Evolutionary conservation across 2,329 filamentous ascomycete species (phyloP), one percentile per base, ranked within the genome.

Genomic region (Phoma sp.): DNA sequence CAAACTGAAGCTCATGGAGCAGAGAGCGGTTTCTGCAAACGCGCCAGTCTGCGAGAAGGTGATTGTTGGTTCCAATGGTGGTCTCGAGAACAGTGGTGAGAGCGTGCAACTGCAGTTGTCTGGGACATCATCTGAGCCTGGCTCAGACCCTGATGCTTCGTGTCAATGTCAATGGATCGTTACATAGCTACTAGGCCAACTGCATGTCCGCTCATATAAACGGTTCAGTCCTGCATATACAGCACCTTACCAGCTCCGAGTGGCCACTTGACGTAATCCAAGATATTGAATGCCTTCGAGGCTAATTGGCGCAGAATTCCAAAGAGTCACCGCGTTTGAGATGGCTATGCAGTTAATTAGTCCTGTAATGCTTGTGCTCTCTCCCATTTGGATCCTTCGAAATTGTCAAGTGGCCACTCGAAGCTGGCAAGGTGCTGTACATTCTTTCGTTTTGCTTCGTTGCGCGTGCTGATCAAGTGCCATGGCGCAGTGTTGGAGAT

Each of bases 1-100:
- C 49, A 53, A 52, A n/a, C 7, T 70, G 24, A 64, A 66, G 36
- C 48, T 72, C 10, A 45, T 58, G 10, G 69, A 72, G 47, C 52
- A 63, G 14, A 57, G 53, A 27, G n/a, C 35, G n/a, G 45, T 58
- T 7, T 53, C 60, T 14, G 59, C 51, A 3, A 64, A 57, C 24
- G 44, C 23, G 1, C 60, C 68, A 6, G 68, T 65, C 30, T 70
- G 67, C 40, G 55, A 65, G 41, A 66, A 60, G 32, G 53, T 52
- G 1, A 42, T 46, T 11, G 53, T 56, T 4, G 39, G 33, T 11
- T 4, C n/a, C 7, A 7, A 47, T 1, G 47, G 43, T 22, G 29
- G 29, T 6, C 33, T 56, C 4, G 38, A 36, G 22, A 29, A 35
- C 11, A 9, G 33, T 6, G 33, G 27, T 35, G 43, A 35, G 32